Base-by-base conservation (phyloP, 2,329 filamentous ascomycete genomes). In the Claviceps cyperi region DNA sequence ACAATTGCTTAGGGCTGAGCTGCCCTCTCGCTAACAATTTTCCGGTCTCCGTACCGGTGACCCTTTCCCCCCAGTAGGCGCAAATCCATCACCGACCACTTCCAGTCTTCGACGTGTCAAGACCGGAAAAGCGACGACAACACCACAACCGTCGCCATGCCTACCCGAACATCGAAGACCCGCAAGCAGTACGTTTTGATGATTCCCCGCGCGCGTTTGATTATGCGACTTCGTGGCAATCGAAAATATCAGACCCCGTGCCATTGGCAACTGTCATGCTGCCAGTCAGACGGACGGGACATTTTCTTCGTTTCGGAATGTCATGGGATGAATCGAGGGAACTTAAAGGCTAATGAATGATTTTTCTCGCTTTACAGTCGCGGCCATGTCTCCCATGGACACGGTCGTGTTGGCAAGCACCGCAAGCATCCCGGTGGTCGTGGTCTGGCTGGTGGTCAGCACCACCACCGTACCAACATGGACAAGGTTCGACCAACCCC, bases 401-500 rank as follows among this genome's bases (percentile, higher is more conserved):
- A 97, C 75, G 91, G 92, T 79, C 91, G 91, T 82, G 74, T 97
- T 70, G 92, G 92, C 73, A 97, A 97, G 86, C 90, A 96, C 85
- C 80, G 92, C 70, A 97, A 98, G 84, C 80, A 84, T 63, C 81
- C 79, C 62, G 80, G 80, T 82, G 80, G 80, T 80, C 77, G 86
- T 86, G 80, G 80, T 83, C 77, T 84, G 76, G 92, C 92, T 71
- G 91, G 92, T 94, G 91, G 90, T 81, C 88, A 96, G 78, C 92
- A 98, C 80, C 92, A 98, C 64, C 67, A 69, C 67, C 67, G 67
- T 53, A 70, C 67, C 65, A 70, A 70, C 66, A 68, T 70, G 86
- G 66, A 91, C 84, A 71, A 90, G 87, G 75, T 76, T 89, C 66
- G 84, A 87, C 72, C 22, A 9, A 43, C n/a, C 17, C 38, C n/a